A percentile compares a stretch with the other conserved stretches of the same genome.
Conservation (phyloP, 805 yeast genomes). For the Wickerhamiella spandovensis region DNA sequence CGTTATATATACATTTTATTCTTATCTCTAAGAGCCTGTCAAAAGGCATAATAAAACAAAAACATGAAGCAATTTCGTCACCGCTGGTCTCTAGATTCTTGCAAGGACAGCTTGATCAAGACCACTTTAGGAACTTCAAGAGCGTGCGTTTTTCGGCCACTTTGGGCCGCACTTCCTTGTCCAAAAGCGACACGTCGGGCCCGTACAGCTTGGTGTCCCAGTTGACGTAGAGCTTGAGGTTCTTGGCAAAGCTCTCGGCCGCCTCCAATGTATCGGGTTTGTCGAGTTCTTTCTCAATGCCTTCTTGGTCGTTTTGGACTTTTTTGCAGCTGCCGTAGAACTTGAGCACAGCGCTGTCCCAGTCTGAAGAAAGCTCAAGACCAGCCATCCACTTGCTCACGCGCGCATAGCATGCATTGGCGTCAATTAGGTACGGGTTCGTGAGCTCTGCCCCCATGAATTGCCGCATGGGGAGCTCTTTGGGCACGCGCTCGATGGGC, state of each 20-base stretch:
- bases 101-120: background rate
- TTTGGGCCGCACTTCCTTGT: background rate
- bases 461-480: conserved; percentile 15
- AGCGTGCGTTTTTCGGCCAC: background rate
- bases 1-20: conserved; percentile 5
- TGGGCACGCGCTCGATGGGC: conserved; percentile 15
- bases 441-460: conserved; percentile 21
- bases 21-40: background rate
- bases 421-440: conserved; percentile 27
- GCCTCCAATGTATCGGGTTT: conserved; percentile 20
- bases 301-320: conserved; percentile 5
- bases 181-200: background rate
- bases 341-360: conserved; percentile 7
- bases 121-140: background rate
- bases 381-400: conserved; percentile 13
- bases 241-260: conserved; percentile 5
- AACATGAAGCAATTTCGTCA: background rate
- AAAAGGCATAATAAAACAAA: background rate
- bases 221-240: background rate
- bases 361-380: background rate
- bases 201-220: background rate
- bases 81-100: too few species aligned
- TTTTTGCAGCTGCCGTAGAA: conserved; percentile 9
- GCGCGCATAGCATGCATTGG: conserved; percentile 20
- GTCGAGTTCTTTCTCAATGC: conserved; percentile 5